Conservation (phyloP, 1,284 basidiomycete genomes). For the Mycena citricolor region DNA sequence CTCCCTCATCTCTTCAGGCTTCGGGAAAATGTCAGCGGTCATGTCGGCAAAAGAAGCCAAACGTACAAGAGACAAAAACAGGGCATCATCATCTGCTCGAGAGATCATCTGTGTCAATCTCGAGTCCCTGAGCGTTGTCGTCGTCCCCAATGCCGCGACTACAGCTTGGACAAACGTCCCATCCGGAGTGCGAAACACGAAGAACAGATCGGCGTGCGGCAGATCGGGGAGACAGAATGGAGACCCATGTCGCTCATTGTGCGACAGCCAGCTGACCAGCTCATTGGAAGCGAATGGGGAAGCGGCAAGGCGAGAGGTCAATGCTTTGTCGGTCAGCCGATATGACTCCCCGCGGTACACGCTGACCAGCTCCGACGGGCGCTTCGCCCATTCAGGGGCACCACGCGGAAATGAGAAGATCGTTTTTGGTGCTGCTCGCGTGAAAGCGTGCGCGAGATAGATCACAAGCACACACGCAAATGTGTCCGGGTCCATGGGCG, state of each 20-base stretch:
- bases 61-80: too few species aligned
- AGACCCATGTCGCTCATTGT: not conserved
- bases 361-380: slow-evolving; percentile 4
- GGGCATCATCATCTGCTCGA: too few species aligned
- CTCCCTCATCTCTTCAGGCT: too few species aligned
- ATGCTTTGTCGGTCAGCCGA: not conserved
- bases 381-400: slow-evolving; percentile 6
- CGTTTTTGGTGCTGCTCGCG: not conserved
- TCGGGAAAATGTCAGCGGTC: too few species aligned
- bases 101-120: too few species aligned
- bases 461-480: slow-evolving; percentile 4
- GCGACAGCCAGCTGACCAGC: slow-evolving; percentile 5
- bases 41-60: too few species aligned
- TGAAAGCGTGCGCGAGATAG: slow-evolving; percentile 5
- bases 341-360: not conserved
- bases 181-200: slow-evolving; percentile 6
- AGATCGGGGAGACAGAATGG: slow-evolving; percentile 6
- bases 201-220: slow-evolving; percentile 6
- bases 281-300: not conserved
- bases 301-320: not conserved
- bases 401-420: slow-evolving; percentile 7
- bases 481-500: too few species aligned
- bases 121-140: too few species aligned
- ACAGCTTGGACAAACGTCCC: slow-evolving; percentile 6
- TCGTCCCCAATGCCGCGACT: too few species aligned